Conservation (phyloP, 164 flowering plant species). For the Nymphaea colorata region DNA sequence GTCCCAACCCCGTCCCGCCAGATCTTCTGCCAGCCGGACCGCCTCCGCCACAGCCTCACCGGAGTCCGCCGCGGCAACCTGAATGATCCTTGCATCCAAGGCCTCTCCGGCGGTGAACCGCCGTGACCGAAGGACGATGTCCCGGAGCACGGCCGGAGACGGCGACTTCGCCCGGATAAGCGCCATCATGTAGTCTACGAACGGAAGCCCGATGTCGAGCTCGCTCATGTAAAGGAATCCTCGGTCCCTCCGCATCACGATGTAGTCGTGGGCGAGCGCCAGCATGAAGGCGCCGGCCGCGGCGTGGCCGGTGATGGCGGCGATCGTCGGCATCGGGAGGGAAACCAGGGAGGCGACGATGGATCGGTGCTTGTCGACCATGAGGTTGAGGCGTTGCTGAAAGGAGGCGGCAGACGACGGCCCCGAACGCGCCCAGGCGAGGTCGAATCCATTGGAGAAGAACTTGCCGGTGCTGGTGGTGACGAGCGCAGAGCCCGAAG, state of each 20-base stretch:
- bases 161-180: slow-evolving; percentile 33
- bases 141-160: slow-evolving; percentile 23
- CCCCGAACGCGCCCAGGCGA: slow-evolving; percentile 4
- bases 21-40: slow-evolving; percentile 31
- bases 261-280: slow-evolving; percentile 68
- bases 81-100: slow-evolving; percentile 35
- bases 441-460: slow-evolving; percentile 1
- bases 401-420: not conserved
- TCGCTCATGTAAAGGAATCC: slow-evolving; percentile 88
- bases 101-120: slow-evolving; percentile 48
- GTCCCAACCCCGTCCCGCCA: slow-evolving; percentile 45
- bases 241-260: slow-evolving; percentile 53
- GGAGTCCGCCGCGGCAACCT: slow-evolving; percentile 31
- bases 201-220: slow-evolving; percentile 37
- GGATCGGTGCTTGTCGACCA: slow-evolving; percentile 12
- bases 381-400: slow-evolving; percentile 11
- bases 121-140: slow-evolving; percentile 29
- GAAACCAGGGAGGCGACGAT: slow-evolving; percentile 43
- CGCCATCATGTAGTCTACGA: slow-evolving; percentile 14
- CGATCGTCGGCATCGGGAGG: slow-evolving; percentile 79
- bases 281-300: slow-evolving; percentile 64
- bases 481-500: slow-evolving; percentile 8
- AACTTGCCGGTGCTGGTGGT: slow-evolving; percentile 1
- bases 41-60: slow-evolving; percentile 54
- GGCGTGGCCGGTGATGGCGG: slow-evolving; percentile 82